A percentile compares a stretch with the other conserved stretches of the same genome.
Evolutionary conservation across 2,329 filamentous ascomycete genomes (phyloP).

Genomic region (Colletotrichum sp.): DNA sequence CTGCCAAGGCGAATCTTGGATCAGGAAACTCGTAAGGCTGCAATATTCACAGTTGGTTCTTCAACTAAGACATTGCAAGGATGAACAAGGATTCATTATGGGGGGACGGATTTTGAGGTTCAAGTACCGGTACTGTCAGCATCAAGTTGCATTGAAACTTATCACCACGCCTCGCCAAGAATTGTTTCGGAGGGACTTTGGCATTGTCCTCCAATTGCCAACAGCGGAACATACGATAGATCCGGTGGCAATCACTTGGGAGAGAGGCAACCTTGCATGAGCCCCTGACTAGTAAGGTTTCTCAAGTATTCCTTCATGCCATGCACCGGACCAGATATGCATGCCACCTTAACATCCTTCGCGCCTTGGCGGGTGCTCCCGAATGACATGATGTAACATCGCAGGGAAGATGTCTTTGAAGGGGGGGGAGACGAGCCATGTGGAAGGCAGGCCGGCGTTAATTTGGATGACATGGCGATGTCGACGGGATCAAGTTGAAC

Average conservation of each 20-base stretch:
- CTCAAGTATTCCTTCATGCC: neutral
- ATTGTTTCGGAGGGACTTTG: neutral
- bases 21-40: neutral
- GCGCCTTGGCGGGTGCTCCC: neutral
- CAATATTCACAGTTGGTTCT: neutral
- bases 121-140: neutral
- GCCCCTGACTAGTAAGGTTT: neutral
- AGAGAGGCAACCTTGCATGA: neutral
- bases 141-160: neutral
- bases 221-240: neutral
- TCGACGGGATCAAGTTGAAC: neutral
- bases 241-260: neutral
- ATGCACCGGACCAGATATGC: neutral
- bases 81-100: neutral
- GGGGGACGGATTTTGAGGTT: neutral
- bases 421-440: neutral
- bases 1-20: neutral
- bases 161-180: neutral
- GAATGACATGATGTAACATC: neutral
- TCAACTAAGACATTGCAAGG: neutral
- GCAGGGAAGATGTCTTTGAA: neutral
- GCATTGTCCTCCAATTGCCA: neutral
- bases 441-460: neutral
- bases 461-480: neutral
- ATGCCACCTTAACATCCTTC: neutral